Evolutionary conservation across 192 early-diverging fungal genomes (phyloP).

Genomic region (Coemansia sp.): DNA sequence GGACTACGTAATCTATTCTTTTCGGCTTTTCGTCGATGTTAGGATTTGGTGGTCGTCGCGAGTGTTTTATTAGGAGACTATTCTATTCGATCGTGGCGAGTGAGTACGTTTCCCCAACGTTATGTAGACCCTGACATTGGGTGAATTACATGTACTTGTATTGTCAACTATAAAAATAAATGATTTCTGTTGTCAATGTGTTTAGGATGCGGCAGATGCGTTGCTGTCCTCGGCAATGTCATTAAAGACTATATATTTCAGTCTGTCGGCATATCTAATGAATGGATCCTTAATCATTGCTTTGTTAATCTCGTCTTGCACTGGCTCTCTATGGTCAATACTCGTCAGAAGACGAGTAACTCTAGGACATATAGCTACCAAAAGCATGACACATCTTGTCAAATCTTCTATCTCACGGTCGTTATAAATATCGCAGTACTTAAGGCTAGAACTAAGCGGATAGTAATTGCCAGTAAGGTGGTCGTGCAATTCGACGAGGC

Average conservation of each 20-base stretch:
- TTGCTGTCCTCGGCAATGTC: not conserved
- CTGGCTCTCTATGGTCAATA: not conserved
- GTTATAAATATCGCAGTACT: not conserved
- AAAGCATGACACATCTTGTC: not conserved
- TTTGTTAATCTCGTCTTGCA: not conserved
- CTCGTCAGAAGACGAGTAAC: not conserved
- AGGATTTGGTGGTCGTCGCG: no score
- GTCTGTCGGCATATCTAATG: not conserved
- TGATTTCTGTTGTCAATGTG: not conserved
- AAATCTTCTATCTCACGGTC: not conserved
- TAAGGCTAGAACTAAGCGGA: not conserved
- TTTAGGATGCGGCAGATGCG: not conserved
- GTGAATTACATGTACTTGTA: no score
- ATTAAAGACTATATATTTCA: not conserved
- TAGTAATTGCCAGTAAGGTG: not conserved
- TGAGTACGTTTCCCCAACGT: no score
- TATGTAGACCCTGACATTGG: no score
- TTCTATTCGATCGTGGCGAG: no score
- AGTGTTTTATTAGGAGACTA: no score
- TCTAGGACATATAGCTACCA: not conserved
- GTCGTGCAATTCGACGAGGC: not conserved
- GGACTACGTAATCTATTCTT: conserved; percentile 4
- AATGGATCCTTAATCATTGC: not conserved
- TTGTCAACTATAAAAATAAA: not conserved
- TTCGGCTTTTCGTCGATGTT: no score